phyloP scores from a whole-genome alignment of 371 early-diverging fungal genomes.

The Blakeslea trispora region DNA sequence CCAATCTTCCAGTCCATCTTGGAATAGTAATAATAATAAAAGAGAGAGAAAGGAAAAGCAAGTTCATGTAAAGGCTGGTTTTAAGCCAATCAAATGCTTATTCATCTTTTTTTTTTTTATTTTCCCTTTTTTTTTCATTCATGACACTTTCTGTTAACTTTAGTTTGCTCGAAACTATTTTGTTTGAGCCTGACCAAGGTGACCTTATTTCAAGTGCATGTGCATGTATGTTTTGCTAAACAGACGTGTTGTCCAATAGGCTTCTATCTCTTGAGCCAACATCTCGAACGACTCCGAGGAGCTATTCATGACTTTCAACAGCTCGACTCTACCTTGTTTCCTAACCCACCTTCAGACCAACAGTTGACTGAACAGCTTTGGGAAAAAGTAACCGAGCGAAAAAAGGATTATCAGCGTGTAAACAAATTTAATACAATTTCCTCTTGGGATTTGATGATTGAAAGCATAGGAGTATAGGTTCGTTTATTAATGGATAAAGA shows the following conservation, averaged over 20 bases:
- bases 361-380: slow-evolving; percentile 32
- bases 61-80: neutral
- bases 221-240: neutral
- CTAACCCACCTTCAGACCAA: slow-evolving; percentile 32
- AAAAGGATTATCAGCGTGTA: slow-evolving; percentile 41
- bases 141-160: slow-evolving; percentile 22
- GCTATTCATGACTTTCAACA: slow-evolving; percentile 14
- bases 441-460: too few species aligned
- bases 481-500: slow-evolving; percentile 46
- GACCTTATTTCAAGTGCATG: neutral
- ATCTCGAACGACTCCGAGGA: slow-evolving; percentile 3
- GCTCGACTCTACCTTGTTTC: slow-evolving; percentile 21
- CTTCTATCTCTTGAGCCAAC: slow-evolving; percentile 15
- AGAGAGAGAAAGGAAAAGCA: neutral
- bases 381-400: slow-evolving; percentile 28
- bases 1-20: neutral
- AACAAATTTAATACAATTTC: too few species aligned
- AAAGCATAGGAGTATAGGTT: slow-evolving; percentile 31
- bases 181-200: slow-evolving; percentile 54
- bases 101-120: too few species aligned
- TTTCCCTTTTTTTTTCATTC: neutral
- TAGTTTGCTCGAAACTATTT: slow-evolving; percentile 56
- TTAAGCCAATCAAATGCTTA: neutral
- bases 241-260: slow-evolving; percentile 2
- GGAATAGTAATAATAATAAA: neutral